Conservation (phyloP, 805 yeast species). For the Helenozyma rhizophorensis region DNA sequence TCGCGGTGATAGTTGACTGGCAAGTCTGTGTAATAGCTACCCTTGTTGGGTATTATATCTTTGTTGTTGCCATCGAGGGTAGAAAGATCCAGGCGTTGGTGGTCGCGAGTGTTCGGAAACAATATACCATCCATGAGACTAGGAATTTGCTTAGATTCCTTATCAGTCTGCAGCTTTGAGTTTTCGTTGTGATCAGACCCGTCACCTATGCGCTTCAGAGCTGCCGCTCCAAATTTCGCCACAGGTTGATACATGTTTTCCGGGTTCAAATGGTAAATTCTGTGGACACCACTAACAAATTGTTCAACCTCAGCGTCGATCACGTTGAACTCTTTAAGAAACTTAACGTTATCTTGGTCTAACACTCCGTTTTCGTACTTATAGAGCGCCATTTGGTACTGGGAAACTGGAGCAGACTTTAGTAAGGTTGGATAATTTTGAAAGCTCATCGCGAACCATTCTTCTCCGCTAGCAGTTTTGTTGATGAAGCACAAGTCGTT, state of each 20-base stretch:
- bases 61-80: constrained; percentile 3
- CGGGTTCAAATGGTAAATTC: constrained; percentile 23
- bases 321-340: constrained; percentile 14
- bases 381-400: constrained; percentile 44
- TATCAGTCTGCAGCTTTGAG: background rate
- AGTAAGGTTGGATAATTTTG: constrained; percentile 75
- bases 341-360: constrained; percentile 7
- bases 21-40: constrained; percentile 3
- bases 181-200: constrained; percentile 2
- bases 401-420: constrained; percentile 70
- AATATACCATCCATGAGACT: constrained; percentile 35
- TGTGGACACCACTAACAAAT: constrained; percentile 35
- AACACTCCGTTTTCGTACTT: constrained; percentile 18
- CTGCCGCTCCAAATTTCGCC: constrained; percentile 20
- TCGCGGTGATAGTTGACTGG: constrained; percentile 6
- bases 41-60: constrained; percentile 4
- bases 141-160: constrained; percentile 13
- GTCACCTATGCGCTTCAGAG: constrained; percentile 23
- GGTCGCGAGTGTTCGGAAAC: constrained; percentile 19
- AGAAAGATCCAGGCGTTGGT: constrained; percentile 2
- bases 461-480: constrained; percentile 57
- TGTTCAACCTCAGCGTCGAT: constrained; percentile 17
- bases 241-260: constrained; percentile 35
- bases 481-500: constrained; percentile 54
- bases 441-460: constrained; percentile 86